Conservation (phyloP, 805 yeast species). For the Barnettozyma siamensis region DNA sequence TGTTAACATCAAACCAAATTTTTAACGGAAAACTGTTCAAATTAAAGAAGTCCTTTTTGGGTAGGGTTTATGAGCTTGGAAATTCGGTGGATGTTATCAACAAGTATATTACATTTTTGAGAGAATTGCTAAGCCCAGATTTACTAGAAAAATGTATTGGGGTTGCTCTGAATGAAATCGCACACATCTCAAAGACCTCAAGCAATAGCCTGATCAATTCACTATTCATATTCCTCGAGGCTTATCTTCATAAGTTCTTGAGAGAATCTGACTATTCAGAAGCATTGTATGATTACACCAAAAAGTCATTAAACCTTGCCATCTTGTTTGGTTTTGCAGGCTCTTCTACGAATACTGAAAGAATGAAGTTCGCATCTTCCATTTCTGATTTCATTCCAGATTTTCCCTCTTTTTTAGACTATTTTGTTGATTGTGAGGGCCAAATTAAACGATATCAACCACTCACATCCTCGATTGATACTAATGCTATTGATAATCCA, state of each 20-base stretch:
- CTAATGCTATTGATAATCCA: slow-evolving; percentile 45
- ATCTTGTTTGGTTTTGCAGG: slow-evolving; percentile 3
- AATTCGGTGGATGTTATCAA: not conserved
- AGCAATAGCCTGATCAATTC: slow-evolving; percentile 2
- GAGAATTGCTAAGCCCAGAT: not conserved
- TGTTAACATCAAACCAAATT: slow-evolving; percentile 21
- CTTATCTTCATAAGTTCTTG: slow-evolving; percentile 2
- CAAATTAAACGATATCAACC: slow-evolving; percentile 45
- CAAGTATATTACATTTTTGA: not conserved
- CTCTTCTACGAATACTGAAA: slow-evolving; percentile 30
- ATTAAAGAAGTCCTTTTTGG: not conserved
- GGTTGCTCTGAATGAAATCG: not conserved
- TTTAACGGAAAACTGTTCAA: slow-evolving; percentile 19
- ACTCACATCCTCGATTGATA: slow-evolving; percentile 32
- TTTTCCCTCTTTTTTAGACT: slow-evolving; percentile 23
- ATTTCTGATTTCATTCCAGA: slow-evolving; percentile 11
- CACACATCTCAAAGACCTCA: slow-evolving; percentile 1
- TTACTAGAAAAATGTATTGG: not conserved
- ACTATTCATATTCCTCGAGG: not conserved
- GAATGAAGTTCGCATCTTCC: slow-evolving; percentile 17
- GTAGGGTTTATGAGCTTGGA: not conserved
- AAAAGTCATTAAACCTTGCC: not conserved
- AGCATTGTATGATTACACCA: slow-evolving; percentile 1
- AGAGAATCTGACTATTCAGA: not conserved
- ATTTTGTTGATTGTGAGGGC: slow-evolving; percentile 40